Evolutionary conservation across 768 basidiomycete genomes (phyloP).

Genomic region (Naganishia vaughanmartiniae): DNA sequence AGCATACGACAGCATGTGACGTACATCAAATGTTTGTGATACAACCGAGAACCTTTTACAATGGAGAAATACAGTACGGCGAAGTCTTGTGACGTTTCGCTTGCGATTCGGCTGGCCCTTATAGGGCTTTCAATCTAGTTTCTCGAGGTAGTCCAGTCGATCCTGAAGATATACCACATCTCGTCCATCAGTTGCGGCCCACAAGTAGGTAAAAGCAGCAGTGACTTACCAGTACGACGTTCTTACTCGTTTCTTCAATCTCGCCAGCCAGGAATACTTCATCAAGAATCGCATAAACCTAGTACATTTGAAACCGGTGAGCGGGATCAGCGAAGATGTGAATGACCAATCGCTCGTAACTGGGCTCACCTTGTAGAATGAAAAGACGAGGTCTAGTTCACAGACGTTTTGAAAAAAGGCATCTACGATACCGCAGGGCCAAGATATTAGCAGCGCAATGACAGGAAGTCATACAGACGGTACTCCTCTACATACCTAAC

Average conservation of each 20-base stretch:
- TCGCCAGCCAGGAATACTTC: slow-evolving; percentile 98
- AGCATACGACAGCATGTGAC: not conserved
- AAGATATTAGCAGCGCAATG: not conserved
- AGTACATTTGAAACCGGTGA: slow-evolving; percentile 4
- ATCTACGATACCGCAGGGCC: slow-evolving; percentile 57
- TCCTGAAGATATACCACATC: slow-evolving; percentile 46
- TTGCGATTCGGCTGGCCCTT: not conserved
- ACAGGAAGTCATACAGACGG: not conserved
- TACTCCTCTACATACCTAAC: slow-evolving; percentile 63
- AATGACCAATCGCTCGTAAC: not conserved
- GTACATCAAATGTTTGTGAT: not conserved
- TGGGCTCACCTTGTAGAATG: slow-evolving; percentile 82
- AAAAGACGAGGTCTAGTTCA: slow-evolving; percentile 95
- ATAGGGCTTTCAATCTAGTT: slow-evolving; percentile 65
- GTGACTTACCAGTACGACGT: slow-evolving; percentile 67
- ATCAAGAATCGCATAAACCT: slow-evolving; percentile 98
- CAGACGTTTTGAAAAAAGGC: slow-evolving; percentile 99
- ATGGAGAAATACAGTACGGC: not conserved
- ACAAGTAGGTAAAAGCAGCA: not conserved
- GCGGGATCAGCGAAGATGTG: too few species aligned
- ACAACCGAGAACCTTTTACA: not conserved
- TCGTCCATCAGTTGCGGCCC: not conserved
- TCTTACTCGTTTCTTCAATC: slow-evolving; percentile 96
- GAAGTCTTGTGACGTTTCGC: not conserved
- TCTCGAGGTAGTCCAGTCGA: slow-evolving; percentile 86